Conservation (phyloP, 805 yeast genomes). For the Saturnispora dispora region DNA sequence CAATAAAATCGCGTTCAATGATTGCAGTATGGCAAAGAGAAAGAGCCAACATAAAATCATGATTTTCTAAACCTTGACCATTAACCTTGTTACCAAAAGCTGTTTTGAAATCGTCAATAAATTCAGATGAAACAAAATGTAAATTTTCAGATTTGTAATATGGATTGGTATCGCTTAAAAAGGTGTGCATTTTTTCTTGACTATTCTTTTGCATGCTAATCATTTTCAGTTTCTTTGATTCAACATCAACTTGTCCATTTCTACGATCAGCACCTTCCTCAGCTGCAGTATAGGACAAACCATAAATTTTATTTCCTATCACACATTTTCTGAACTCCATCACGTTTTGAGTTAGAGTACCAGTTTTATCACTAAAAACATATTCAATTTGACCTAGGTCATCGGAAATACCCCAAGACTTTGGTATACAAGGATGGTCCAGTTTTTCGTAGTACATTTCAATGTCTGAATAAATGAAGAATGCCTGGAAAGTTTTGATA, state of each 20-base stretch:
- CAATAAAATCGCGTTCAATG: constrained; percentile 13
- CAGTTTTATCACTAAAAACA: constrained; percentile 76
- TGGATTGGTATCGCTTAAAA: constrained; percentile 32
- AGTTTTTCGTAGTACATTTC: constrained; percentile 59
- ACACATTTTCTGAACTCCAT: constrained; percentile 79
- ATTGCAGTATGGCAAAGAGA: constrained; percentile 73
- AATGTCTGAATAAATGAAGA: constrained; percentile 60
- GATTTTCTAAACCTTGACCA: constrained; percentile 40
- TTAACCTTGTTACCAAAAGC: constrained; percentile 19
- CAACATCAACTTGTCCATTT: constrained; percentile 47
- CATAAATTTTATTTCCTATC: constrained; percentile 57
- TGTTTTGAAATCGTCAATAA: constrained; percentile 39
- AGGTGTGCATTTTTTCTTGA: constrained; percentile 37
- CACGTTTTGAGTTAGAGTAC: constrained; percentile 73
- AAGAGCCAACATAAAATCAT: constrained; percentile 52
- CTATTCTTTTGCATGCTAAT: constrained; percentile 35
- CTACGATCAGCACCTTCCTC: constrained; percentile 63
- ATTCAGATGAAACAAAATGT: constrained; percentile 56
- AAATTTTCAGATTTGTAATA: constrained; percentile 37
- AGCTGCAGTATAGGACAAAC: constrained; percentile 72
- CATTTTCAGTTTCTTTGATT: constrained; percentile 36
- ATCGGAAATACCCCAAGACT: constrained; percentile 77
- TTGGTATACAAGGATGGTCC: constrained; percentile 73
- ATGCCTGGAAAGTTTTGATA: constrained; percentile 68
- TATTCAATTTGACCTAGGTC: constrained; percentile 80